Conservation (phyloP, 306 rosid genomes). For the Hylodesmum podocarpum region DNA sequence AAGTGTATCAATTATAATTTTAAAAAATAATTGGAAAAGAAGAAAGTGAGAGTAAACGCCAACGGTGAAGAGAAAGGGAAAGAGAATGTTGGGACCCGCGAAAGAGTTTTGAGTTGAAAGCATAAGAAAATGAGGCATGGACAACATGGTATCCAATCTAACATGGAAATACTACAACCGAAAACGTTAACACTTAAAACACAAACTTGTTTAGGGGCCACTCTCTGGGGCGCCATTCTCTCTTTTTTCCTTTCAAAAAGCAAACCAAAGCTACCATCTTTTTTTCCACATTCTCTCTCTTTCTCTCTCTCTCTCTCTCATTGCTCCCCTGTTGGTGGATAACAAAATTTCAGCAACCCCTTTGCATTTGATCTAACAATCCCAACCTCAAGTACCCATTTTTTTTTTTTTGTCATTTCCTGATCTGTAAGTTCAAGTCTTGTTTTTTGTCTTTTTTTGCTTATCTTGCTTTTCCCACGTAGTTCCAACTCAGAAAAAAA, state of each 20-base stretch:
- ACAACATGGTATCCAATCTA: conserved; percentile 14
- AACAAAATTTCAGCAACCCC: conserved; percentile 28
- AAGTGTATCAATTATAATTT: no score
- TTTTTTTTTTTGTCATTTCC: conserved; percentile 30
- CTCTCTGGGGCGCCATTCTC: conserved; percentile 32
- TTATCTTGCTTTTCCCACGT: conserved; percentile 20
- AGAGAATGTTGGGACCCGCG: conserved; percentile 48
- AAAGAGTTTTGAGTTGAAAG: conserved; percentile 50
- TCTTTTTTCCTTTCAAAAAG: conserved; percentile 48
- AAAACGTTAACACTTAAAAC: conserved; percentile 25
- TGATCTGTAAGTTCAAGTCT: conserved; percentile 64
- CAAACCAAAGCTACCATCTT: conserved; percentile 34
- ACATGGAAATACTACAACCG: not conserved
- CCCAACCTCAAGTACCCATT: conserved; percentile 33
- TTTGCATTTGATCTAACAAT: conserved; percentile 58
- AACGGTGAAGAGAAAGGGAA: not conserved
- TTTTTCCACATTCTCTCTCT: conserved; percentile 35
- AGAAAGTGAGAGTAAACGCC: not conserved
- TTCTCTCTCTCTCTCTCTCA: conserved; percentile 15
- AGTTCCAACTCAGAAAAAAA: not conserved
- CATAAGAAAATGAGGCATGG: conserved; percentile 20
- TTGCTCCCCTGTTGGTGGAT: conserved; percentile 33
- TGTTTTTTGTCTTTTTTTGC: conserved; percentile 36
- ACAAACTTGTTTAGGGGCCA: conserved; percentile 22
- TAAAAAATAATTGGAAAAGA: not conserved